Evolutionary conservation across 2,329 filamentous ascomycete species (phyloP).

Genomic region (Ophiocordyceps camponoti-leonardi): DNA sequence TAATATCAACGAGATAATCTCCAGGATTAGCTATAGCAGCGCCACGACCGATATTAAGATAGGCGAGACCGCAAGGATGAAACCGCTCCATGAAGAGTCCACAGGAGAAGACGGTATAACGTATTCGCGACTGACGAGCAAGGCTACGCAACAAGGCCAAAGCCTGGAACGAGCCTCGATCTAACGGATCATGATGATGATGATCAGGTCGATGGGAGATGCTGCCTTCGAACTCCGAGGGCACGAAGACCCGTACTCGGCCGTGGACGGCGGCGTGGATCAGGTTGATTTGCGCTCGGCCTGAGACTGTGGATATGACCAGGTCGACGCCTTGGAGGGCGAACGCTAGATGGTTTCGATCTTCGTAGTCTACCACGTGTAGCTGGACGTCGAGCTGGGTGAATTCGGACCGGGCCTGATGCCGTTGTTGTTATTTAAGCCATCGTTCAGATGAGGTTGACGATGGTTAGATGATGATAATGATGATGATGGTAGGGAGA

Average conservation of each 20-base stretch:
- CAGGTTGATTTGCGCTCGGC: conserved; percentile 47
- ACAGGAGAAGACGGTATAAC: conserved; percentile 55
- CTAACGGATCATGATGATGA: conserved; percentile 34
- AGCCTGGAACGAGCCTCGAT: conserved; percentile 41
- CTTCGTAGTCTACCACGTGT: conserved; percentile 48
- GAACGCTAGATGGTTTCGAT: conserved; percentile 40
- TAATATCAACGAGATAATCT: conserved; percentile 49
- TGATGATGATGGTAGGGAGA: neutral
- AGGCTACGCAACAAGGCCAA: conserved; percentile 38
- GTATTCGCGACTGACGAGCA: conserved; percentile 33
- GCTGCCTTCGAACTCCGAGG: conserved; percentile 58
- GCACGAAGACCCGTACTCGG: conserved; percentile 51
- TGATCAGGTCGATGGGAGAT: conserved; percentile 31
- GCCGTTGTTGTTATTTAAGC: conserved; percentile 4
- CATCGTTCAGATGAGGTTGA: neutral
- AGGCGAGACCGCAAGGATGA: conserved; percentile 45
- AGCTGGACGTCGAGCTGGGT: conserved; percentile 44
- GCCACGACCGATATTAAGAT: conserved; percentile 39
- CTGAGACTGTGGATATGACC: conserved; percentile 57
- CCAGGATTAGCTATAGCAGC: conserved; percentile 38
- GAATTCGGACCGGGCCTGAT: conserved; percentile 35
- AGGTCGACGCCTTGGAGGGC: conserved; percentile 56
- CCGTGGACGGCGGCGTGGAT: conserved; percentile 53
- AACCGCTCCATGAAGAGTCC: conserved; percentile 65
- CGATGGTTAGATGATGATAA: too few relatives aligned